These are phyloP conservation scores for Morella rubra DNA, from an alignment of 306 rosid genomes.

Conservation along the genomic window DNA sequence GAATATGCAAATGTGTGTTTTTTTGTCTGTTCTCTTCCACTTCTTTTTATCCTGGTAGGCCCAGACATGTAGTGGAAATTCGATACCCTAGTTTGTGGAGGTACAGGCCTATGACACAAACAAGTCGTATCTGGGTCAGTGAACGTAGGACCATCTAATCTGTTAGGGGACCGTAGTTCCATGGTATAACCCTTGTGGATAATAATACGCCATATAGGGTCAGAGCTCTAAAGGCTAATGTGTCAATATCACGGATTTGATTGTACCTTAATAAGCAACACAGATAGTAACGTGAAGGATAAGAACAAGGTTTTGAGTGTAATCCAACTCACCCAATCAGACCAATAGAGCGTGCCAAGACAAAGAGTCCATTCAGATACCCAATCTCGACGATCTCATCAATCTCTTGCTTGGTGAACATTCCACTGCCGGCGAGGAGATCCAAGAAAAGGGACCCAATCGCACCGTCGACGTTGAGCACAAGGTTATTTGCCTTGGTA, in stretches of 20 bases:
- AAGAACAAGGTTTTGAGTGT: not conserved
- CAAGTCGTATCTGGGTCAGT: conserved; percentile 17
- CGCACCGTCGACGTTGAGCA: conserved; percentile 96
- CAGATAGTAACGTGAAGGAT: not conserved
- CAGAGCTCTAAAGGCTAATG: conserved; percentile 13
- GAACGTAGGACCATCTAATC: conserved; percentile 34
- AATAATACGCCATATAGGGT: conserved; percentile 21
- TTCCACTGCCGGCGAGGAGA: conserved; percentile 97
- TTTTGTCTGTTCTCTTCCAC: not conserved
- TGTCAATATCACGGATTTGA: conserved; percentile 22
- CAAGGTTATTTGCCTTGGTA: conserved; percentile 93
- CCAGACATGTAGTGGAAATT: not conserved
- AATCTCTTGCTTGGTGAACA: conserved; percentile 91
- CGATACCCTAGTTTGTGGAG: conserved; percentile 5
- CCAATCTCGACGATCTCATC: conserved; percentile 93
- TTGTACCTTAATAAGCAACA: conserved; percentile 22
- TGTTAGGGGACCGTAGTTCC: conserved; percentile 13
- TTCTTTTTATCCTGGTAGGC: not conserved
- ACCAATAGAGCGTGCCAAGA: conserved; percentile 96
- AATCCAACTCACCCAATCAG: conserved; percentile 80
- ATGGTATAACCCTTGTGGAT: conserved; percentile 24
- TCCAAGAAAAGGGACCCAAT: conserved; percentile 97
- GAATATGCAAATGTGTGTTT: not conserved
- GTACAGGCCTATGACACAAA: conserved; percentile 7
- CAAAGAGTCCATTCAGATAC: conserved; percentile 95